phyloP scores from a whole-genome alignment of 139 green algal genomes.

The Desmodesmus armatus region DNA sequence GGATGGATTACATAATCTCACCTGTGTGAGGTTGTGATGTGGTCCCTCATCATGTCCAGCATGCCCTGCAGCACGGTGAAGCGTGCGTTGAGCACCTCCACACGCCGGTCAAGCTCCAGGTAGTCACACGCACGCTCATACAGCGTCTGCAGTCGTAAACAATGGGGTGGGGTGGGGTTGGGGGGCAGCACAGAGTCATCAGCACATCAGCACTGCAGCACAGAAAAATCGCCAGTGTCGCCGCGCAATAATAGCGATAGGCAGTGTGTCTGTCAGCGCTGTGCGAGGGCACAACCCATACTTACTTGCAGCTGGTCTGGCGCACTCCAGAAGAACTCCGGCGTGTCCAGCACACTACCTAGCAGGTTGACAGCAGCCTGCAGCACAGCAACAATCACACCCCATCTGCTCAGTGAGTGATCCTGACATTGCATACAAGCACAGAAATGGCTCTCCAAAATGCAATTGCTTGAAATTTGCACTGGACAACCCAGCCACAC shows the following conservation, averaged over 20 bases:
- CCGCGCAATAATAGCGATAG: background rate
- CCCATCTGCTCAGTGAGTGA: too few species aligned
- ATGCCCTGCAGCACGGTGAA: constrained; percentile 84
- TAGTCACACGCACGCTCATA: constrained; percentile 86
- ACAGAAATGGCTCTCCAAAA: too few species aligned
- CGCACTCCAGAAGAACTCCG: constrained; percentile 81
- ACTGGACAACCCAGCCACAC: too few species aligned
- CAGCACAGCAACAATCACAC: constrained; percentile 64
- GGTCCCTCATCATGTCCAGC: constrained; percentile 82
- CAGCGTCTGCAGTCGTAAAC: constrained; percentile 60
- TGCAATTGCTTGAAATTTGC: too few species aligned
- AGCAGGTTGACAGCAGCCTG: constrained; percentile 73
- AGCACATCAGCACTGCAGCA: background rate
- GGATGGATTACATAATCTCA: too few species aligned
- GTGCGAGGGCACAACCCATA: background rate
- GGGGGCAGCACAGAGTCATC: background rate
- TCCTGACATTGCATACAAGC: too few species aligned
- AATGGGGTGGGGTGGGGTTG: too few species aligned
- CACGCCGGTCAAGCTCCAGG: constrained; percentile 65
- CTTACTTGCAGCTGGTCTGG: constrained; percentile 78
- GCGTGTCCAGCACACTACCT: constrained; percentile 75
- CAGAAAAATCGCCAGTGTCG: background rate
- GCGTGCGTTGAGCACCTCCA: constrained; percentile 66
- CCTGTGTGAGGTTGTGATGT: too few species aligned
- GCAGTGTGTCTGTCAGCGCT: background rate